Conservation (phyloP, 1,284 basidiomycete genomes). For the Trichosporon asahii region DNA sequence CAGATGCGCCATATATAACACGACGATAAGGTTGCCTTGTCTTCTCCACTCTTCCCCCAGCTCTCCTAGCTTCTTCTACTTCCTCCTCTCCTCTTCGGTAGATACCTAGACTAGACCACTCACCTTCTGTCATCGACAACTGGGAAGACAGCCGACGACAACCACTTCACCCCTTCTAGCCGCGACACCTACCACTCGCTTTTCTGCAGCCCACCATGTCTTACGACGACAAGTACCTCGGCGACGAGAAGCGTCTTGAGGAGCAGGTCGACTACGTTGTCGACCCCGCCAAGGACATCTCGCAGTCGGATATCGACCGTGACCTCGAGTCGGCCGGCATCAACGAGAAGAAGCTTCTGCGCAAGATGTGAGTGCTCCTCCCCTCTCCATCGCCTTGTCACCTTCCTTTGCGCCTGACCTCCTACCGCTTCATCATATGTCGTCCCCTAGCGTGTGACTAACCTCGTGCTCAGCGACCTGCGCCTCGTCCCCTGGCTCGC, state of each 20-base stretch:
- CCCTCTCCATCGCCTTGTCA: background rate
- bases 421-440: background rate
- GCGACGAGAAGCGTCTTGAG: background rate
- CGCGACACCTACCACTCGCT: background rate
- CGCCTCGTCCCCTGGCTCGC: constrained; percentile 37
- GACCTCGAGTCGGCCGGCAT: constrained; percentile 1
- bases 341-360: constrained; percentile 6
- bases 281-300: constrained; percentile 3
- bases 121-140: background rate
- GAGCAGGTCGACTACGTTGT: background rate
- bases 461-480: constrained; percentile 24
- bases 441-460: background rate
- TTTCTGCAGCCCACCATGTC: background rate
- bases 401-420: background rate
- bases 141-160: background rate
- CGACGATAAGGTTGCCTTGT: background rate
- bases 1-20: background rate
- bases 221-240: constrained; percentile 1
- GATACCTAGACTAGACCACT: background rate
- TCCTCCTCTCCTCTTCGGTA: background rate
- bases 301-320: constrained; percentile 2
- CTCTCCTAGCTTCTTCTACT: background rate
- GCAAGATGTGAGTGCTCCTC: background rate
- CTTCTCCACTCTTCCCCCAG: background rate
- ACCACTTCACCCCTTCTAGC: background rate